Conservation (phyloP, 2,329 filamentous ascomycete genomes). For the Cadophora malorum region DNA sequence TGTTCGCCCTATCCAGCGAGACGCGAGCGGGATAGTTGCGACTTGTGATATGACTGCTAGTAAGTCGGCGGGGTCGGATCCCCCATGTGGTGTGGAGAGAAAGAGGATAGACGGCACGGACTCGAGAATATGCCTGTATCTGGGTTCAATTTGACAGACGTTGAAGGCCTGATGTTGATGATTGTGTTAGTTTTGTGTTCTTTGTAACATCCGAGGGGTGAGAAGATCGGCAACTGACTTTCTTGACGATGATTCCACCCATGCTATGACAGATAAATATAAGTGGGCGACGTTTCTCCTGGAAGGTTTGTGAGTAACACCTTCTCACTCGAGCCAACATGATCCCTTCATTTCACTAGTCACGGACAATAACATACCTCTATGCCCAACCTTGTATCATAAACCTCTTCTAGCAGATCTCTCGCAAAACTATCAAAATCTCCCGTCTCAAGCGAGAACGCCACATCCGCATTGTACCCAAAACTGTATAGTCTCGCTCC, state of each 20-base stretch:
- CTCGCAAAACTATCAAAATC: slow-evolving; percentile 30
- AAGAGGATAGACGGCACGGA: slow-evolving; percentile 47
- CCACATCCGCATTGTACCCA: slow-evolving; percentile 36
- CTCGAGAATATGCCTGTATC: slow-evolving; percentile 36
- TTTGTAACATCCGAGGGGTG: background rate
- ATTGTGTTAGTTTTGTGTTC: background rate
- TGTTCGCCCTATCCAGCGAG: background rate
- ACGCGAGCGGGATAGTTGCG: background rate
- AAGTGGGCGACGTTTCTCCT: slow-evolving; percentile 26
- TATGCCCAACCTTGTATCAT: background rate
- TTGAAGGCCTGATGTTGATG: slow-evolving; percentile 25
- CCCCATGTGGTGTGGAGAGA: slow-evolving; percentile 49
- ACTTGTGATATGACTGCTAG: slow-evolving; percentile 7
- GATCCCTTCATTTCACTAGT: background rate
- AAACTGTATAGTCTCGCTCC: slow-evolving; percentile 36
- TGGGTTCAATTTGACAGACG: background rate
- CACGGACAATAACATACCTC: background rate
- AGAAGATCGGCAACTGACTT: slow-evolving; percentile 13
- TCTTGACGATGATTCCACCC: slow-evolving; percentile 36
- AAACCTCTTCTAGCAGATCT: slow-evolving; percentile 29
- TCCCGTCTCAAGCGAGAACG: slow-evolving; percentile 24
- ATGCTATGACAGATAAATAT: slow-evolving; percentile 39
- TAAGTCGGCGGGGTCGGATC: slow-evolving; percentile 39
- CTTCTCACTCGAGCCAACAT: background rate
- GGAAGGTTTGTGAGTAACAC: background rate